phyloP scores from a whole-genome alignment of 768 basidiomycete species.

The Auricularia auricula-judae region DNA sequence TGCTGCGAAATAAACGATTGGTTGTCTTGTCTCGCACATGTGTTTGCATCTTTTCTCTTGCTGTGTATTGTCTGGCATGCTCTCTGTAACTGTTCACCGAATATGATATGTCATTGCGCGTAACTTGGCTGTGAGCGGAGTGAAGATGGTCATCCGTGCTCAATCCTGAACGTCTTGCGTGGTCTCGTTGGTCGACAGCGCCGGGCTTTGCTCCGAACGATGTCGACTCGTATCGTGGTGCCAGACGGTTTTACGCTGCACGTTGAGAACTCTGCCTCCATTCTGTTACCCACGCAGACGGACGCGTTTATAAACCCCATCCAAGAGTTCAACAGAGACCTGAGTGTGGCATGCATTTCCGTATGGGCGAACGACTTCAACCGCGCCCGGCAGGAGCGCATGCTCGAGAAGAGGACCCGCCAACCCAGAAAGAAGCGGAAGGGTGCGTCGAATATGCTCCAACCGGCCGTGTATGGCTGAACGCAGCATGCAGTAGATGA shows the following conservation, averaged over 20 bases:
- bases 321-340: slow-evolving; percentile 95
- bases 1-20: not conserved
- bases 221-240: slow-evolving; percentile 18
- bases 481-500: not conserved
- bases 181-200: no score
- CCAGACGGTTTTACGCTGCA: slow-evolving; percentile 72
- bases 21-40: not conserved
- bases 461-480: not conserved
- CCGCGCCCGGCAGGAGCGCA: slow-evolving; percentile 21
- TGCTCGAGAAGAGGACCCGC: slow-evolving; percentile 51
- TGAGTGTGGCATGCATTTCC: slow-evolving; percentile 82
- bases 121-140: no score
- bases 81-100: not conserved
- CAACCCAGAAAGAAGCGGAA: slow-evolving; percentile 31
- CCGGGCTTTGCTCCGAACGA: not conserved
- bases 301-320: slow-evolving; percentile 95
- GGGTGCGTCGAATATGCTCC: slow-evolving; percentile 3
- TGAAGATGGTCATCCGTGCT: no score
- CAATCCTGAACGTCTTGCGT: no score
- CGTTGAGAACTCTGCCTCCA: slow-evolving; percentile 70
- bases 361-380: slow-evolving; percentile 41
- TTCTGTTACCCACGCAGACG: slow-evolving; percentile 63
- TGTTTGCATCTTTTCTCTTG: not conserved
- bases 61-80: not conserved
- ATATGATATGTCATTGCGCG: no score